Evolutionary conservation across 2,329 filamentous ascomycete genomes (phyloP).

Genomic region (Xylariaceae sp.): DNA sequence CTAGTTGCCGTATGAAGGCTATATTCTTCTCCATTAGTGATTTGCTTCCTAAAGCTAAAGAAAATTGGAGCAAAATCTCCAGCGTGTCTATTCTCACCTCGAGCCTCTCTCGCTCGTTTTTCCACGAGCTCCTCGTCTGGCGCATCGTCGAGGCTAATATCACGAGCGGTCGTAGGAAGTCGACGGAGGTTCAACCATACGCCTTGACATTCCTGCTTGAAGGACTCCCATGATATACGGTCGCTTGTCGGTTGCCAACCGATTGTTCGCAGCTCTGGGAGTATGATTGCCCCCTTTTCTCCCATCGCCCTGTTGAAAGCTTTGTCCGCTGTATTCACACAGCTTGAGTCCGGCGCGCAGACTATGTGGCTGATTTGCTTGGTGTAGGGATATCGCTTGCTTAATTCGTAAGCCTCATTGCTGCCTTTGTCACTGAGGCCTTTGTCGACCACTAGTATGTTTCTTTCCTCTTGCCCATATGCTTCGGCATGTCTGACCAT

Average conservation of each 20-base stretch:
- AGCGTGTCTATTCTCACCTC: slow-evolving; percentile 27
- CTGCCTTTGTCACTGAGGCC: slow-evolving; percentile 67
- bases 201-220: slow-evolving; percentile 56
- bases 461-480: slow-evolving; percentile 66
- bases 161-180: slow-evolving; percentile 59
- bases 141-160: slow-evolving; percentile 51
- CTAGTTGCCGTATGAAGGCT: slow-evolving; percentile 46
- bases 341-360: slow-evolving; percentile 73
- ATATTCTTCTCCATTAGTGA: too few species aligned
- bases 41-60: slow-evolving; percentile 3
- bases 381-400: slow-evolving; percentile 58
- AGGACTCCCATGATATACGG: slow-evolving; percentile 51
- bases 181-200: slow-evolving; percentile 59
- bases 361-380: slow-evolving; percentile 61
- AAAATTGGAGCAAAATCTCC: not conserved
- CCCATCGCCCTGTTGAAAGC: slow-evolving; percentile 55
- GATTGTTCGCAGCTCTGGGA: slow-evolving; percentile 76
- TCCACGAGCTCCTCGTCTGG: slow-evolving; percentile 50
- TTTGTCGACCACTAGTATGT: slow-evolving; percentile 68
- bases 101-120: slow-evolving; percentile 54
- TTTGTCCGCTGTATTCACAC: slow-evolving; percentile 69
- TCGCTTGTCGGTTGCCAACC: slow-evolving; percentile 69
- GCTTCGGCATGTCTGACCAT: slow-evolving; percentile 70
- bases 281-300: slow-evolving; percentile 51
- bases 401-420: slow-evolving; percentile 63